phyloP scores from a whole-genome alignment of 768 basidiomycete genomes.

The Mycena capillaripes region DNA sequence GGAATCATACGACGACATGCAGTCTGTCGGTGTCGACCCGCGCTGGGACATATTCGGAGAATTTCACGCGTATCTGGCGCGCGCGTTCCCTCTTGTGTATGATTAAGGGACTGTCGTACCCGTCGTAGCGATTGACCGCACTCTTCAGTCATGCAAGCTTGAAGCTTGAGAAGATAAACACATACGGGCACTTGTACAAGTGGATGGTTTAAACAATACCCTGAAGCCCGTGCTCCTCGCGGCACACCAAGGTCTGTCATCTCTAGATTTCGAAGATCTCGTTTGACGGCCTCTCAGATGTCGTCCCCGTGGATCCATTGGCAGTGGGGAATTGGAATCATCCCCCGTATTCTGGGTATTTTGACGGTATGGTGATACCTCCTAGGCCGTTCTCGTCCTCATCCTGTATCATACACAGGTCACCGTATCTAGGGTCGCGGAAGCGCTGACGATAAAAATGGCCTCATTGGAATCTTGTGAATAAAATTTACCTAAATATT shows the following conservation, averaged over 20 bases:
- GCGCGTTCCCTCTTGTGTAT: constrained; percentile 73
- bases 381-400: not conserved
- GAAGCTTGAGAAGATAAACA: constrained; percentile 77
- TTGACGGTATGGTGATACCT: constrained; percentile 55
- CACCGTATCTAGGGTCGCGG: constrained; percentile 66
- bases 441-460: constrained; percentile 60
- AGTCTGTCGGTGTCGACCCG: constrained; percentile 60
- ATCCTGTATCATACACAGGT: constrained; percentile 37
- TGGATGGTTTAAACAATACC: constrained; percentile 74
- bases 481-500: not conserved
- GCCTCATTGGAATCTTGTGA: constrained; percentile 48
- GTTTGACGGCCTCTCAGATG: constrained; percentile 58
- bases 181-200: constrained; percentile 77
- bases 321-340: constrained; percentile 66
- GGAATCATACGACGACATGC: constrained; percentile 66
- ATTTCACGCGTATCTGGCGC: constrained; percentile 68
- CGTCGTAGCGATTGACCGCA: not conserved
- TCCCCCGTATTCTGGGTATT: constrained; percentile 71
- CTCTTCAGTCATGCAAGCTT: constrained; percentile 65
- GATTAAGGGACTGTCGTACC: constrained; percentile 41
- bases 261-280: not conserved
- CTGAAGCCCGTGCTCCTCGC: constrained; percentile 78
- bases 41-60: constrained; percentile 68
- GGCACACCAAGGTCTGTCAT: constrained; percentile 69
- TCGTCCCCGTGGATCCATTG: constrained; percentile 69